Base-by-base conservation (phyloP, 1,284 basidiomycete genomes). In the Marasmius oreades region DNA sequence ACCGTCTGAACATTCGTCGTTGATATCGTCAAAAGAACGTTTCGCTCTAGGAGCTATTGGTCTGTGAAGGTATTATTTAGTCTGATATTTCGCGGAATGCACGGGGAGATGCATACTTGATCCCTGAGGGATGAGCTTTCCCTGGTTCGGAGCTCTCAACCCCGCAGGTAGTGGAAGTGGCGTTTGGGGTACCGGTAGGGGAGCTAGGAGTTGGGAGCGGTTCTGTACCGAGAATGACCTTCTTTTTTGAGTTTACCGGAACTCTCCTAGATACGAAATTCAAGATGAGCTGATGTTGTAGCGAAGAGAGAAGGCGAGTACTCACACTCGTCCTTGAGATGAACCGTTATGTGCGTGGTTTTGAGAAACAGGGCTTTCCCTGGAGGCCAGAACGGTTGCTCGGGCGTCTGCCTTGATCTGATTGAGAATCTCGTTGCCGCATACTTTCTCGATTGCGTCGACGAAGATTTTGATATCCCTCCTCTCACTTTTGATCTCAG, bases 391-490 rank as follows among this genome's bases (percentile, higher is more conserved):
- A 42, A 42, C 45, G 3, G 57, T 58, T 4, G 47, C 42, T 11
- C 45, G 14, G 10, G 53, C 47, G n/a, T 58, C 56, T 6, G 34
- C 39, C 43, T 36, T 26, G 10, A 58, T n/a, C 24, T 54, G 43
- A 12, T 55, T 22, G 16, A 54, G 16, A 20, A 58, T 34, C 22
- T 58, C 56, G 14, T 36, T 23, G 16, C 56, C 56, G 23, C 56
- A 58, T 23, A 58, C 20, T 23, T 43, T 48, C 20, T 45, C 31
- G 5, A 58, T 42, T 11, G 53, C 42, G 18, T 51, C 31, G 20
- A 58, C n/a, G 11, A 58, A 50, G 8, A 20, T 53, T 28, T 28
- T 26, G 10, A 42, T 54, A 34, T 54, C 33, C 39, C 11, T 43
- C 39, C 48, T 48, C 34, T 58, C 56, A 18, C 51, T 37, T 12